These are phyloP conservation scores for Erysiphe pulchra DNA, from an alignment of 2,329 filamentous ascomycete species.

Conservation along the genomic window DNA sequence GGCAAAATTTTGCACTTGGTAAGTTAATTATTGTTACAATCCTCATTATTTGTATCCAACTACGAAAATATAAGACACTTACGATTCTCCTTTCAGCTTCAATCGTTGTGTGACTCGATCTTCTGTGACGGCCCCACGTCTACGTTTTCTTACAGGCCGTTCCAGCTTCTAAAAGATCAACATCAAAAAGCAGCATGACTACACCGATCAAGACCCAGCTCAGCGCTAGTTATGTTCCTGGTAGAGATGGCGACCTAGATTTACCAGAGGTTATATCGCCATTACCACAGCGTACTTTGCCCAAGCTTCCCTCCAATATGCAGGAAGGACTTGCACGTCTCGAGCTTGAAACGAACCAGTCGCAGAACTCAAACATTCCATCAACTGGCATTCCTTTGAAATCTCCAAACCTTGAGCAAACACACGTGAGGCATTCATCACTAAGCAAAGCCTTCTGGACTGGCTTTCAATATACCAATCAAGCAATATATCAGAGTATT, in stretches of 20 bases:
- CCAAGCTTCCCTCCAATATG: slow-evolving; percentile 90
- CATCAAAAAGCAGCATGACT: neutral
- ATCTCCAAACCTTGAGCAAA: slow-evolving; percentile 1
- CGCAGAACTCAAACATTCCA: slow-evolving; percentile 5
- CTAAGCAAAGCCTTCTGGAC: slow-evolving; percentile 4
- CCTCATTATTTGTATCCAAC: too few species aligned
- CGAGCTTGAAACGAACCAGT: slow-evolving; percentile 48
- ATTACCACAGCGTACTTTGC: slow-evolving; percentile 59
- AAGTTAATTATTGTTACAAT: too few species aligned
- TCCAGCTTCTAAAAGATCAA: neutral
- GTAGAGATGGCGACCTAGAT: slow-evolving; percentile 40
- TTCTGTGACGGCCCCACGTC: too few species aligned
- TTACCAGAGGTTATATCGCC: slow-evolving; percentile 44
- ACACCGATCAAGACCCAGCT: slow-evolving; percentile 13
- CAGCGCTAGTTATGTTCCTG: slow-evolving; percentile 41
- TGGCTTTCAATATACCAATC: slow-evolving; percentile 12
- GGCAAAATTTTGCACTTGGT: too few species aligned
- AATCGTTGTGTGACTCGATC: too few species aligned
- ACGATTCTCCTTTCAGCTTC: too few species aligned
- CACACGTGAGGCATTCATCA: slow-evolving; percentile 3
- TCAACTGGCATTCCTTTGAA: slow-evolving; percentile 4
- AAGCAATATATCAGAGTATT: slow-evolving; percentile 13
- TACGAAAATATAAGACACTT: too few species aligned
- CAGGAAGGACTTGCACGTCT: slow-evolving; percentile 80
- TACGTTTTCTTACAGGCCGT: too few species aligned